phyloP scores from a whole-genome alignment of 1,284 basidiomycete species.

The Puccinia horiana region DNA sequence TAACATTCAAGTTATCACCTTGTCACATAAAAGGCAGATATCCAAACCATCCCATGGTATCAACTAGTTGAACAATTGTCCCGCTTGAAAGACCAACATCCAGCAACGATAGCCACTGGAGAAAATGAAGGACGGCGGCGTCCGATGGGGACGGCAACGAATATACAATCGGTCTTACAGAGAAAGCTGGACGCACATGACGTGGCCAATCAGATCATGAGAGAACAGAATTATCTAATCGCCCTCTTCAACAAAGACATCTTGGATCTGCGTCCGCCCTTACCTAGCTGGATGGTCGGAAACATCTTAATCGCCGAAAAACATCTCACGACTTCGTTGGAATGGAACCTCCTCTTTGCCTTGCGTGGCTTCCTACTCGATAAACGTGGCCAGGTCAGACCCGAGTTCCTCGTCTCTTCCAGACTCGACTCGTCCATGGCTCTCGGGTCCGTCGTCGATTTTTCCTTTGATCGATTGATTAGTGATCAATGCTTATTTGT shows the following conservation, averaged over 20 bases:
- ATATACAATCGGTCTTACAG: slow-evolving; percentile 55
- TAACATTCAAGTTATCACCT: background rate
- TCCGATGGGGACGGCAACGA: slow-evolving; percentile 57
- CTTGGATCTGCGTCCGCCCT: slow-evolving; percentile 77
- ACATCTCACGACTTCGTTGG: slow-evolving; percentile 76
- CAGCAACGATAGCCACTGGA: slow-evolving; percentile 57
- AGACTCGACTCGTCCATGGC: slow-evolving; percentile 75
- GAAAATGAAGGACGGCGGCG: slow-evolving; percentile 46
- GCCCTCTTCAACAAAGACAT: slow-evolving; percentile 96
- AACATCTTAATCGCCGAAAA: slow-evolving; percentile 46
- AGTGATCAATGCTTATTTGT: background rate
- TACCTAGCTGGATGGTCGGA: slow-evolving; percentile 64
- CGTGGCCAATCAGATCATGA: slow-evolving; percentile 90
- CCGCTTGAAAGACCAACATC: slow-evolving; percentile 71
- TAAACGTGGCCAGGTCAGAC: slow-evolving; percentile 77
- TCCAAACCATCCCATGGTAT: slow-evolving; percentile 95
- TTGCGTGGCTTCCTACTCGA: slow-evolving; percentile 93
- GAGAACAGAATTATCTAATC: slow-evolving; percentile 97
- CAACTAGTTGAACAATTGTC: slow-evolving; percentile 83
- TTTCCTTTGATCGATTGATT: background rate
- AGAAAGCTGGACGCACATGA: slow-evolving; percentile 86
- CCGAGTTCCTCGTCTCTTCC: slow-evolving; percentile 82
- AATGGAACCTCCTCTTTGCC: slow-evolving; percentile 95
- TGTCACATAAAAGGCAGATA: slow-evolving; percentile 79
- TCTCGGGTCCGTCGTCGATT: slow-evolving; percentile 67